Evolutionary conservation across 768 basidiomycete genomes (phyloP), one percentile per base, ranked within the genome.

Genomic region (Boletus speciosus): DNA sequence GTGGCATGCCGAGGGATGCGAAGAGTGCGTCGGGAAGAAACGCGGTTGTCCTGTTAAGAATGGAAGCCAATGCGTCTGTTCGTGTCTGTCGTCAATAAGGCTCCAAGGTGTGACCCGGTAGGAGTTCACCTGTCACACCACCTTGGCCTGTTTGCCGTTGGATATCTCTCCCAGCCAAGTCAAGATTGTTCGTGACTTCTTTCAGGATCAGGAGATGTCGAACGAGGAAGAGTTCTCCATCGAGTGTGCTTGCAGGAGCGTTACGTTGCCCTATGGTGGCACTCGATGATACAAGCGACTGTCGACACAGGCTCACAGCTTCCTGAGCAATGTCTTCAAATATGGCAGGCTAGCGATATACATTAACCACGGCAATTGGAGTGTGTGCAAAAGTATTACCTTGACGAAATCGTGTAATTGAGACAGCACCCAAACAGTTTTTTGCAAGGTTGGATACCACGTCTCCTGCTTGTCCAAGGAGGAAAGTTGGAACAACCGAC

Each of bases 241-340:
- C 93, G 8, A 90, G 70, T 6, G 69, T 63, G 45, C 74, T 72
- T 7, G 73, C 59, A 21, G 78, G 72, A 15, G 74, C 71, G 37
- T 76, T 76, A 46, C 79, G 81, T 31, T 69, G 68, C 23, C 80
- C 76, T 46, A 98, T 76, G 21, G 78, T 73, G n/a, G 86, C 80
- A 0, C 88, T 79, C 0, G 90, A 93, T 6, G 79, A 69, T 35
- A 88, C 76, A 4, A 98, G 80, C 0, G 95, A 96, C 54, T 86
- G 80, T 35, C 86, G 82, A 67, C 94, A 96, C 5, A 93, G 75
- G 12, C 80, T 77, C 32, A 97, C 79, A 0, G 95, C 92, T 72
- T 98, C 95, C 72, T 94, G 91, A 0, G 96, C 94, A 38, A 98
- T 90, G 68, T 99, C 97, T 62, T 94, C 90, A 54, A 97, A 99